Evolutionary conservation across 192 early-diverging fungal genomes (phyloP).

Genomic region (Coemansia sp.): DNA sequence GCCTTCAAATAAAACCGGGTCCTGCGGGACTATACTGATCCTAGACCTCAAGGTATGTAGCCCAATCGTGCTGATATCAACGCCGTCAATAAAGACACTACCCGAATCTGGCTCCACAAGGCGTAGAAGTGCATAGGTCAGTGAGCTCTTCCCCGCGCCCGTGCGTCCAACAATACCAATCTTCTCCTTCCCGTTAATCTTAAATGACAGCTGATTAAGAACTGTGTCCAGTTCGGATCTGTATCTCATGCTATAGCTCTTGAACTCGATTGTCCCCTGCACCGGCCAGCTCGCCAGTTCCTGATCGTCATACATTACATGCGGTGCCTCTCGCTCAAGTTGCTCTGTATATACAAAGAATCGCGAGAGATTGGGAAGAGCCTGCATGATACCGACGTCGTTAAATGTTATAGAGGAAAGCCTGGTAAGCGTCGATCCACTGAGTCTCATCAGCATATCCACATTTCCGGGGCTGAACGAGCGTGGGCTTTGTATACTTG

Average conservation of each 20-base stretch:
- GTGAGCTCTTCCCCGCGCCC: constrained; percentile 64
- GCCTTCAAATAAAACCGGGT: constrained; percentile 67
- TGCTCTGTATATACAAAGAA: constrained; percentile 17
- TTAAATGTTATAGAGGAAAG: background rate
- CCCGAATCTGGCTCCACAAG: constrained; percentile 57
- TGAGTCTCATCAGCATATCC: constrained; percentile 7
- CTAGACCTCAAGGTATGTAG: constrained; percentile 53
- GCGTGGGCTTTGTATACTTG: background rate
- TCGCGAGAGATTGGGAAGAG: background rate
- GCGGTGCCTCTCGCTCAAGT: constrained; percentile 61
- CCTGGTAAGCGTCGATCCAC: background rate
- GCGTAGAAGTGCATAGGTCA: constrained; percentile 57
- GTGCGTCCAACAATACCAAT: constrained; percentile 57
- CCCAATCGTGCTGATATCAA: constrained; percentile 60
- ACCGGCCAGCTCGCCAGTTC: constrained; percentile 51
- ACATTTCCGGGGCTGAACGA: constrained; percentile 5
- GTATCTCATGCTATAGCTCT: constrained; percentile 44
- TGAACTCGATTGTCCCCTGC: constrained; percentile 43
- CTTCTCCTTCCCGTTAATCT: constrained; percentile 53
- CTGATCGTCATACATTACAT: constrained; percentile 50
- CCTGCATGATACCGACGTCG: background rate
- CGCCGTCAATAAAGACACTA: constrained; percentile 53
- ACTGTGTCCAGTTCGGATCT: constrained; percentile 31
- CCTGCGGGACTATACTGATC: constrained; percentile 65
- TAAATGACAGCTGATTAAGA: constrained; percentile 39